A percentile compares a stretch with the other conserved stretches of the same genome.
These are phyloP conservation scores for Alternaria tenuissima DNA, from an alignment of 2,329 filamentous ascomycete genomes.

Conservation along the genomic window DNA sequence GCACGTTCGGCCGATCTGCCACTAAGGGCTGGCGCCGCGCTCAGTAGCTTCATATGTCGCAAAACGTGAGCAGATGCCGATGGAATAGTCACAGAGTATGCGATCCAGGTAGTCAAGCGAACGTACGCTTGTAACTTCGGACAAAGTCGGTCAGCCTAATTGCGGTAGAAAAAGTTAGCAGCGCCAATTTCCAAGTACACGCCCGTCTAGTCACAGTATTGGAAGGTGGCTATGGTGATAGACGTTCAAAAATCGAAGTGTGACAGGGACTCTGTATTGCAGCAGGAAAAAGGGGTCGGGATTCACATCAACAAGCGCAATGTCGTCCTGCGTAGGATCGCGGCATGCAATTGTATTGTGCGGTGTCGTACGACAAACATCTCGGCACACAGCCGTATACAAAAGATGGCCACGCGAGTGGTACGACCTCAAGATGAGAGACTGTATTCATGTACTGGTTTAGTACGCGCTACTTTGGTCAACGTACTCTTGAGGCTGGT, in stretches of 20 bases:
- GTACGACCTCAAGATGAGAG: background rate
- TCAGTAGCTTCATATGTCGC: conserved; percentile 3
- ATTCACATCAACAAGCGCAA: background rate
- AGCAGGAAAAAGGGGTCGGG: background rate
- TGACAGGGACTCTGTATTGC: background rate
- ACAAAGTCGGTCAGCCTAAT: conserved; percentile 5
- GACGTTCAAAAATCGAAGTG: background rate
- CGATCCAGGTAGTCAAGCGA: conserved; percentile 1
- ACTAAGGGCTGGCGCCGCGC: conserved; percentile 11
- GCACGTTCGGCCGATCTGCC: conserved; percentile 20
- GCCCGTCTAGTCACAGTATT: conserved; percentile 1
- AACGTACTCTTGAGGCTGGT: background rate
- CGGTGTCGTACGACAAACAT: background rate
- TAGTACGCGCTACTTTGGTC: conserved; percentile 1
- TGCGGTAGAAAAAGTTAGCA: background rate
- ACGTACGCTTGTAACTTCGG: conserved; percentile 11
- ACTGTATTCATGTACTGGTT: background rate
- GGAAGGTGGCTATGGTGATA: background rate
- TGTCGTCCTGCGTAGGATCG: background rate
- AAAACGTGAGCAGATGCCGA: conserved; percentile 2
- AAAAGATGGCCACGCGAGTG: conserved; percentile 12
- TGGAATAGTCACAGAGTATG: background rate
- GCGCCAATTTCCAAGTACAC: background rate
- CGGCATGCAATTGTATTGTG: background rate
- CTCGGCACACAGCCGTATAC: conserved; percentile 3